A percentile compares a stretch with the other conserved stretches of the same genome.
Conservation (phyloP, 1,139 yeast genomes). For the Hanseniaspora sp. region DNA sequence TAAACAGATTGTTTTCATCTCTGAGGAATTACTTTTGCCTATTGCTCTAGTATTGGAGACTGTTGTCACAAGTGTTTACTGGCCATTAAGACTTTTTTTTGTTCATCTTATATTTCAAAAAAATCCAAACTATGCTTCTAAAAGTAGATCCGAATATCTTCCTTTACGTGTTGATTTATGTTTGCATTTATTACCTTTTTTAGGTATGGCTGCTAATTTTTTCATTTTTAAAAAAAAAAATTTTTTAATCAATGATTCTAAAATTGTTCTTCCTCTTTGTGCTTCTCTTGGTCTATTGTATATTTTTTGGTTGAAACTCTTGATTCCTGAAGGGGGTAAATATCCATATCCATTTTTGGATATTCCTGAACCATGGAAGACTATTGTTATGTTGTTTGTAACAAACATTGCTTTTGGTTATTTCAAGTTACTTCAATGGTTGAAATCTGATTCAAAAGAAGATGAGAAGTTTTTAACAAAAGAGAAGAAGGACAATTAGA, state of each 20-base stretch:
- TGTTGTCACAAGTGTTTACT: slow-evolving; percentile 50
- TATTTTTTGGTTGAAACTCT: slow-evolving; percentile 41
- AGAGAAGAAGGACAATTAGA: background rate
- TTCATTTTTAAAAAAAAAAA: slow-evolving; percentile 40
- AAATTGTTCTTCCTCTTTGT: slow-evolving; percentile 35
- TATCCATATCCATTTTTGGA: slow-evolving; percentile 62
- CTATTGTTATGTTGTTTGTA: slow-evolving; percentile 41
- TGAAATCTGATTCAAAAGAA: slow-evolving; percentile 19
- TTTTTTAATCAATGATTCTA: slow-evolving; percentile 25
- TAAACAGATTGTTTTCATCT: background rate
- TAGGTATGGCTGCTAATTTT: slow-evolving; percentile 43
- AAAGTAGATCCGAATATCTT: slow-evolving; percentile 29
- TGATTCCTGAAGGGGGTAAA: slow-evolving; percentile 39
- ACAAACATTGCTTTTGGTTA: slow-evolving; percentile 37
- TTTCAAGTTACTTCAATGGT: slow-evolving; percentile 24
- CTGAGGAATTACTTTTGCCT: slow-evolving; percentile 29
- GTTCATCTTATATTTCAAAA: slow-evolving; percentile 35
- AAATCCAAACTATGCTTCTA: slow-evolving; percentile 21
- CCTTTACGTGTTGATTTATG: slow-evolving; percentile 45
- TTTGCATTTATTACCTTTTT: slow-evolving; percentile 50
- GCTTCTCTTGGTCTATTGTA: slow-evolving; percentile 37
- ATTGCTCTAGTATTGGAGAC: slow-evolving; percentile 47
- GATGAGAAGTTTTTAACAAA: background rate
- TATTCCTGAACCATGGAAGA: slow-evolving; percentile 37
- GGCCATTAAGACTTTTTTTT: slow-evolving; percentile 51